These are phyloP conservation scores for Biscutella laevigata DNA, from an alignment of 441 rosid genomes.

Conservation along the genomic window DNA sequence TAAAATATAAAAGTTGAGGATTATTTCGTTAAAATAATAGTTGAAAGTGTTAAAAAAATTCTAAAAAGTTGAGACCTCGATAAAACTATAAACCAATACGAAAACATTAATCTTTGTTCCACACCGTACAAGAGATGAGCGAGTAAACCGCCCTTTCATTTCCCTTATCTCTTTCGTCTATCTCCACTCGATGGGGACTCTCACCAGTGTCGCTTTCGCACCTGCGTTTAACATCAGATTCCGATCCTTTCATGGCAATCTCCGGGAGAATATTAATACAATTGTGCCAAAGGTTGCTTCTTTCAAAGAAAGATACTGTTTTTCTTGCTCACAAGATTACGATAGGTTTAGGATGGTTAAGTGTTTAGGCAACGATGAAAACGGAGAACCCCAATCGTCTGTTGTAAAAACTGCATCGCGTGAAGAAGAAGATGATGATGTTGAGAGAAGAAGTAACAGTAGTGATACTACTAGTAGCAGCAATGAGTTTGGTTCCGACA, in stretches of 20 bases:
- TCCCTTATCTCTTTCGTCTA: neutral
- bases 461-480: neutral
- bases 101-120: no score
- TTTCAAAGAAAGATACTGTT: slow-evolving; percentile 22
- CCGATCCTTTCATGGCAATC: slow-evolving; percentile 23
- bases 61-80: no score
- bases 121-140: neutral
- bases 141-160: neutral
- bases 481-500: slow-evolving; percentile 37
- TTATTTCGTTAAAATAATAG: no score
- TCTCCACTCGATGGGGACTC: slow-evolving; percentile 55
- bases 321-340: slow-evolving; percentile 19
- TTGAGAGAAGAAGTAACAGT: slow-evolving; percentile 24
- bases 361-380: slow-evolving; percentile 38
- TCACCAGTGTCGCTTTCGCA: slow-evolving; percentile 49
- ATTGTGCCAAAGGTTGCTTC: slow-evolving; percentile 17
- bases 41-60: no score
- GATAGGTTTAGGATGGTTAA: slow-evolving; percentile 23
- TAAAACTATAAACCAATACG: no score
- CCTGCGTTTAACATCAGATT: slow-evolving; percentile 34
- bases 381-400: neutral
- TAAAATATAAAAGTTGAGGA: no score
- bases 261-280: slow-evolving; percentile 23
- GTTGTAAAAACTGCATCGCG: slow-evolving; percentile 36
- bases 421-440: slow-evolving; percentile 38